These are phyloP conservation scores for Phytophthora meadii DNA, from an alignment of 352 stramenopile species.

Conservation along the genomic window DNA sequence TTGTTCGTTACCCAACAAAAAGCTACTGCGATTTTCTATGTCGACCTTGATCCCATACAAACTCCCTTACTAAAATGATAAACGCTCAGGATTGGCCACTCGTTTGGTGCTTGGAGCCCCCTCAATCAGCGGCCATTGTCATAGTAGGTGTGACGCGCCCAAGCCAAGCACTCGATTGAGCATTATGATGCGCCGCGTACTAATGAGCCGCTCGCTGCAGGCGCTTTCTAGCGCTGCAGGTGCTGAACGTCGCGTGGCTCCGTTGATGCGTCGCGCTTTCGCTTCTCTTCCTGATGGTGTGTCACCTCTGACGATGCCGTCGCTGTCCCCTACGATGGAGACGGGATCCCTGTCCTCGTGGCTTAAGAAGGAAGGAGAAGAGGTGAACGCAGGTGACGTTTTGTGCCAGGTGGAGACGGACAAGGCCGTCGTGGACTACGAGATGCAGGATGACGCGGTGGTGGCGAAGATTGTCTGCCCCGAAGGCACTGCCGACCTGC, in stretches of 20 bases:
- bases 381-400: conserved; percentile 92
- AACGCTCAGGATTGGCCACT: conserved; percentile 15
- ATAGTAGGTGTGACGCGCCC: conserved; percentile 30
- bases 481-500: conserved; percentile 89
- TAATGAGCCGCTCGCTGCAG: conserved; percentile 43
- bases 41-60: conserved; percentile 9
- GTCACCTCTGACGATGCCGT: conserved; percentile 91
- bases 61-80: neutral
- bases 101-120: conserved; percentile 36
- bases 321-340: conserved; percentile 98
- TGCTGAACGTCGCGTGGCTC: conserved; percentile 19
- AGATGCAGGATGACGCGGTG: conserved; percentile 97
- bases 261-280: conserved; percentile 45
- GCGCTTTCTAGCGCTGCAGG: conserved; percentile 11
- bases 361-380: conserved; percentile 93
- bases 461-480: conserved; percentile 94
- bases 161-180: conserved; percentile 4
- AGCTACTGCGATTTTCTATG: conserved; percentile 21
- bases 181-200: conserved; percentile 43
- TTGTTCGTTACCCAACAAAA: conserved; percentile 25
- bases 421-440: conserved; percentile 99
- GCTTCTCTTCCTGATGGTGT: conserved; percentile 78
- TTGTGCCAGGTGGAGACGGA: conserved; percentile 98
- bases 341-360: conserved; percentile 94
- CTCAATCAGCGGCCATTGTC: conserved; percentile 12